Base-by-base conservation (phyloP, 352 stramenopile species). In the Phytopythium mirpurense region DNA sequence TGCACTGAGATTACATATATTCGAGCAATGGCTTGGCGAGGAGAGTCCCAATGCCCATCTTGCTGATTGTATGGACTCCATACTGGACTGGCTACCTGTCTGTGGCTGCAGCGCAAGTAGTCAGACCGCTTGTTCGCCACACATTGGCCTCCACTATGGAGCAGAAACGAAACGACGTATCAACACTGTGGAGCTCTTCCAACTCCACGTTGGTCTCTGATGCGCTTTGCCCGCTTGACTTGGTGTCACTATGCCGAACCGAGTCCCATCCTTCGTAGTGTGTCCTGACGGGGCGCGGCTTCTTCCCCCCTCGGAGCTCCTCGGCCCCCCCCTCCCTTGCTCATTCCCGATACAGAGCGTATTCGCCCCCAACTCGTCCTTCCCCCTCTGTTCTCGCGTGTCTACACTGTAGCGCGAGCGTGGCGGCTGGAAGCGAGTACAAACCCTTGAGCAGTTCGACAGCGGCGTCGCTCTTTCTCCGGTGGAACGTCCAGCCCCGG, bases 291-390 rank as follows among this genome's bases (percentile, higher is more conserved):
- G 45, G 19, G 18, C 9, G 29, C 9, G 9, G 29, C 29, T 14
- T 44, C 38, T 2, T 44, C 38, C 19, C 19, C 38, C 19, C 19
- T 27, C 38, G 29, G 5, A 5, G 29, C 19, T 27, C 10, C 24
- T 36, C 24, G 16, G 11, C 18, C 31, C n/a, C 12, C 9, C 27
- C 16, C 32, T 26, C 24, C 29, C 45, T 51, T 51, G 45, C 29
- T 51, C 45, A 51, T 51, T 51, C 36, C 45, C 45, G 15, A 51
- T 51, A 35, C 29, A n/a, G 45, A 41, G 18, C 45, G 45, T 35
- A 51, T 37, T 46, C 40, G 40, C 45, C 21, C 15, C 32, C 19
- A 29, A 51, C 45, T 51, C 45, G 45, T 51, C n/a, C 45, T 51
- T 51, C 45, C 29, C 27, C 1, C 40, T 46, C 40, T 29, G 38